Evolutionary conservation across 1,284 basidiomycete genomes (phyloP).

Genomic region (Rugiboletus extremiorientalis): DNA sequence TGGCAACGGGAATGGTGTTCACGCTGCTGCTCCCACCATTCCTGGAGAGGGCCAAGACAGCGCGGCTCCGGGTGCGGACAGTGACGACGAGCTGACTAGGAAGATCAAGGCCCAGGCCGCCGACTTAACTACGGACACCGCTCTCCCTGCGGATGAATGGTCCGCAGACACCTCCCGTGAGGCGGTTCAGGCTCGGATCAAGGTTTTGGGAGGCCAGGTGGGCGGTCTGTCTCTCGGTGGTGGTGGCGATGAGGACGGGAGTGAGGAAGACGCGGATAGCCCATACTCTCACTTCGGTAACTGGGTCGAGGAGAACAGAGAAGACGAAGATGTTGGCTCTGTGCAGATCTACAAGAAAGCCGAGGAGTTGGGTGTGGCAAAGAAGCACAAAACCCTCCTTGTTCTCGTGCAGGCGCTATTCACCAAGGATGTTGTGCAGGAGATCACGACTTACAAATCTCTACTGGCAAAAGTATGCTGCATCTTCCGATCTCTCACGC

Average conservation of each 20-base stretch:
- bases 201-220: constrained; percentile 71
- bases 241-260: constrained; percentile 71
- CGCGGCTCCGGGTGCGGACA: constrained; percentile 51
- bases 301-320: constrained; percentile 85
- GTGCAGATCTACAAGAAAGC: constrained; percentile 86
- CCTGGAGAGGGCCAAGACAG: constrained; percentile 35
- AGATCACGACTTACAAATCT: constrained; percentile 74
- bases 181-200: constrained; percentile 86
- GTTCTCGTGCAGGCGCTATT: constrained; percentile 90
- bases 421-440: constrained; percentile 70
- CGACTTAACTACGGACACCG: constrained; percentile 62
- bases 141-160: constrained; percentile 79
- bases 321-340: constrained; percentile 47
- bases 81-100: constrained; percentile 80
- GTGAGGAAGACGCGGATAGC: constrained; percentile 84
- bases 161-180: constrained; percentile 90
- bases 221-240: constrained; percentile 37
- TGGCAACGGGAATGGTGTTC: constrained; percentile 49
- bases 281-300: constrained; percentile 84
- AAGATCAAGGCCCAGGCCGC: constrained; percentile 88
- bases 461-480: constrained; percentile 76
- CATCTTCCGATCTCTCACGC: neutral
- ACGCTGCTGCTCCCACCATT: constrained; percentile 27
- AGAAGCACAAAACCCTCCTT: constrained; percentile 92
- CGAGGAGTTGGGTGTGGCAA: constrained; percentile 90